phyloP scores from a whole-genome alignment of 83 land plant species.

The Larix sibirica region DNA sequence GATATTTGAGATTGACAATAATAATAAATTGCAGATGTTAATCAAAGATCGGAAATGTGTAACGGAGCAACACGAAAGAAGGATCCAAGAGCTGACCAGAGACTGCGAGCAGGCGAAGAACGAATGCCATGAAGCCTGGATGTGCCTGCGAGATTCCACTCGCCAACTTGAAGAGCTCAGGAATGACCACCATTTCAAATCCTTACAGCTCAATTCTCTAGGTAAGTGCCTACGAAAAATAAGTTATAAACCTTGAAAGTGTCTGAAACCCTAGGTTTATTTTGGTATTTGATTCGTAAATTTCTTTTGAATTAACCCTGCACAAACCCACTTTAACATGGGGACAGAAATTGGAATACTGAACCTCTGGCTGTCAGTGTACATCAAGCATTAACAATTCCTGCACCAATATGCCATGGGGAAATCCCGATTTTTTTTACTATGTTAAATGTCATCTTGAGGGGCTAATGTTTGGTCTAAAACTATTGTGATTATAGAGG shows the following conservation, averaged over 20 bases:
- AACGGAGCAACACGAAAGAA: not conserved
- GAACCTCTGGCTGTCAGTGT: not conserved
- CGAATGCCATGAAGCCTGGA: conserved; percentile 1
- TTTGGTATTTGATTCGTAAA: no score
- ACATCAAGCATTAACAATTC: no score
- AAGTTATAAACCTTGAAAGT: no score
- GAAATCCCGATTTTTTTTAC: not conserved
- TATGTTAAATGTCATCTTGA: not conserved
- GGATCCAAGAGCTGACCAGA: not conserved
- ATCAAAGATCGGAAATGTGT: not conserved
- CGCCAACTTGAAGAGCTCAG: not conserved
- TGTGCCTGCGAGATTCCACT: not conserved
- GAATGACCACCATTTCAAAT: conserved; percentile 4
- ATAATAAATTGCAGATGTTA: no score
- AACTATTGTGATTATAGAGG: conserved; percentile 24
- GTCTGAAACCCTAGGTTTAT: no score
- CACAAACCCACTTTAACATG: not conserved
- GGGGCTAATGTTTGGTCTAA: not conserved
- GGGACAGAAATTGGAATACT: not conserved
- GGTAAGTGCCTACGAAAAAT: not conserved
- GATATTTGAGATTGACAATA: no score
- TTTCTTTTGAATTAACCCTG: not conserved
- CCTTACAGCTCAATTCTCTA: not conserved
- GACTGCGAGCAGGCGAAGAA: not conserved
- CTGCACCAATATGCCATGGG: no score